A percentile compares a stretch with the other conserved stretches of the same genome.
These are phyloP conservation scores for Triticum timopheevii DNA, from an alignment of 176 grass and related monocot species.

Conservation along the genomic window DNA sequence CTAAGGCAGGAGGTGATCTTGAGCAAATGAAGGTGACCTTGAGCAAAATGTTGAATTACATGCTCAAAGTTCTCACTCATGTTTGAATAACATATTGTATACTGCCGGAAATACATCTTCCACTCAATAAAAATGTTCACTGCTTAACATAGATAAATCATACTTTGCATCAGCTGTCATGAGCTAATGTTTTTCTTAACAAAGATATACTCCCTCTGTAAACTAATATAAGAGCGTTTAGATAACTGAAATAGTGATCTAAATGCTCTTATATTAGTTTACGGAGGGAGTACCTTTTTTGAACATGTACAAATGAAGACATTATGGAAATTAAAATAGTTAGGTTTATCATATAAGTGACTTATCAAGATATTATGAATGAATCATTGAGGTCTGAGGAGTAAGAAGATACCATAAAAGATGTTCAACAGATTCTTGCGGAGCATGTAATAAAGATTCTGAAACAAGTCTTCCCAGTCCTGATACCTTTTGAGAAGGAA, in stretches of 20 bases:
- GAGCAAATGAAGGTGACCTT: constrained; percentile 1
- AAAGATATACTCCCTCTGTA: no score
- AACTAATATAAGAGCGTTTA: no score
- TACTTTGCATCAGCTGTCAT: constrained; percentile 2
- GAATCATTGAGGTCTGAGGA: neutral
- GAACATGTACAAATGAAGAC: neutral
- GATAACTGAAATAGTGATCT: no score
- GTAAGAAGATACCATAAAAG: constrained; percentile 79
- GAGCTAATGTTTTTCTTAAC: neutral
- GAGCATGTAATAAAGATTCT: constrained; percentile 82
- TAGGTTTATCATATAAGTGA: neutral
- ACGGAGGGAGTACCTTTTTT: no score
- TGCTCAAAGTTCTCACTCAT: neutral
- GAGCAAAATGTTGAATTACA: neutral
- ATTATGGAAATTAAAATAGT: neutral
- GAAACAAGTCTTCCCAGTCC: constrained; percentile 86
- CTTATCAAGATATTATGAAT: neutral
- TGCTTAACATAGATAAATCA: neutral
- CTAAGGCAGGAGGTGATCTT: neutral
- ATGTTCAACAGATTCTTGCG: constrained; percentile 74
- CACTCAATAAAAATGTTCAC: neutral
- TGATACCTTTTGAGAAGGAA: constrained; percentile 72
- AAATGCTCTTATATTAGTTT: no score
- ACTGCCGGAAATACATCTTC: neutral
- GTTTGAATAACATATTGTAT: neutral